These are phyloP conservation scores for Fusarium heterosporum DNA, from an alignment of 2,329 filamentous ascomycete genomes.

Conservation along the genomic window DNA sequence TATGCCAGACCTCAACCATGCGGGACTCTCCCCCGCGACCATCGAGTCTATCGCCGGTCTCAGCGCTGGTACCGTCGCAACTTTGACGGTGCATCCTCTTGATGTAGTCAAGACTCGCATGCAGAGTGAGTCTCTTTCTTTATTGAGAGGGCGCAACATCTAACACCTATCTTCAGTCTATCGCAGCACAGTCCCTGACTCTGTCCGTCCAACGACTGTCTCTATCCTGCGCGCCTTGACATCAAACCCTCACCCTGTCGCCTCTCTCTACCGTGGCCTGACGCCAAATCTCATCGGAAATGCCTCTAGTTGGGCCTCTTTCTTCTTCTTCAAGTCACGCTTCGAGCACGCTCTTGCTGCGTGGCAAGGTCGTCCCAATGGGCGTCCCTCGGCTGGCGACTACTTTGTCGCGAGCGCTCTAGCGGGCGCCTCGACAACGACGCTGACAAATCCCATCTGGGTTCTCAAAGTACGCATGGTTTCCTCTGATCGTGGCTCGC, in stretches of 20 bases:
- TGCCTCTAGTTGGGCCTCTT: constrained; percentile 88
- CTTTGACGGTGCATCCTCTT: constrained; percentile 88
- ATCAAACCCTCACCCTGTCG: constrained; percentile 66
- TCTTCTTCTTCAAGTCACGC: constrained; percentile 82
- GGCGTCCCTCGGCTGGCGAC: constrained; percentile 66
- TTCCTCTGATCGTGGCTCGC: constrained; percentile 78
- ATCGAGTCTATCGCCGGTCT: constrained; percentile 92
- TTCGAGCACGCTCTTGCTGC: constrained; percentile 61
- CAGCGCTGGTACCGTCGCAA: constrained; percentile 86
- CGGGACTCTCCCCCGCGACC: constrained; percentile 77
- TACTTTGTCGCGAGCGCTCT: constrained; percentile 84
- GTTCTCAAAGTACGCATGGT: constrained; percentile 98
- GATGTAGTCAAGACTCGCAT: constrained; percentile 97
- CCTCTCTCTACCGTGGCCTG: constrained; percentile 87
- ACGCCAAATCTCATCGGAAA: constrained; percentile 93
- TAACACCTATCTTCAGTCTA: constrained; percentile 57
- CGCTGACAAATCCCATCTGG: constrained; percentile 95
- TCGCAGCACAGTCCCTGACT: constrained; percentile 56
- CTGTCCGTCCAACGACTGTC: constrained; percentile 60
- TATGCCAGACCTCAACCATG: constrained; percentile 64
- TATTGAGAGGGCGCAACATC: background rate
- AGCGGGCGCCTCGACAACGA: constrained; percentile 78
- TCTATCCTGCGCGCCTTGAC: constrained; percentile 64
- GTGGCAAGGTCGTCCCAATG: constrained; percentile 21
- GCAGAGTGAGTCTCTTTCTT: constrained; percentile 73